Base-by-base conservation (phyloP, 345 rosid species). In the Salix suchowensis region DNA sequence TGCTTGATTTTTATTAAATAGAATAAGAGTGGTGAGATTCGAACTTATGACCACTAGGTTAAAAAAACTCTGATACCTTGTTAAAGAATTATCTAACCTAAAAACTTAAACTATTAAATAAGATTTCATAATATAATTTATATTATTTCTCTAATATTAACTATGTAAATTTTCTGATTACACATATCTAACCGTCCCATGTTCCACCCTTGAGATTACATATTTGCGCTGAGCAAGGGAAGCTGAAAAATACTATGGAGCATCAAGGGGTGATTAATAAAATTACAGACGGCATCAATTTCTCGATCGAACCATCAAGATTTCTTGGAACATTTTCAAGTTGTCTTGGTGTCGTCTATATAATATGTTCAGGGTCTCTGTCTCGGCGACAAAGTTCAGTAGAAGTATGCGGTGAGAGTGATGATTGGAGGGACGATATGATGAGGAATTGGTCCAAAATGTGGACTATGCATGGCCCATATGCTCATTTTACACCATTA, bases 21-120 rank as follows among this genome's bases (percentile, higher is more conserved):
- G 34, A 32, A 32, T 32, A 0, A 32, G 5, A 32, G 1, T 32
- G 0, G 5, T 32, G 34, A 32, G 0, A 32, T 32, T 32, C 34
- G 1, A 32, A 32, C 34, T 32, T 0, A 0, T 32, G 0, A 4
- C 1, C 0, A 32, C 0, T 32, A 0, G 1, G 34, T 32, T 0
- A 32, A 32, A 5, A 4, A 32, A 32, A 4, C 5, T 32, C 34
- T 32, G 34, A 32, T 32, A 4, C 0, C 34, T 0, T 32, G 0
- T 32, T 0, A 32, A 32, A 0, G 0, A 32, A 32, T 0, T 0
- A 32, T 32, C 0, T 32, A 5, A 32, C 0, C 5, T 32, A 32
- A 4, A 4, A 32, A 32, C 5, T 32, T 32, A 32, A 4, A 32
- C 0, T 32, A 32, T 32, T 32, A 32, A 0, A 0, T 32, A 32